Conservation (phyloP, 805 yeast species). For the Metschnikowia hibisci region DNA sequence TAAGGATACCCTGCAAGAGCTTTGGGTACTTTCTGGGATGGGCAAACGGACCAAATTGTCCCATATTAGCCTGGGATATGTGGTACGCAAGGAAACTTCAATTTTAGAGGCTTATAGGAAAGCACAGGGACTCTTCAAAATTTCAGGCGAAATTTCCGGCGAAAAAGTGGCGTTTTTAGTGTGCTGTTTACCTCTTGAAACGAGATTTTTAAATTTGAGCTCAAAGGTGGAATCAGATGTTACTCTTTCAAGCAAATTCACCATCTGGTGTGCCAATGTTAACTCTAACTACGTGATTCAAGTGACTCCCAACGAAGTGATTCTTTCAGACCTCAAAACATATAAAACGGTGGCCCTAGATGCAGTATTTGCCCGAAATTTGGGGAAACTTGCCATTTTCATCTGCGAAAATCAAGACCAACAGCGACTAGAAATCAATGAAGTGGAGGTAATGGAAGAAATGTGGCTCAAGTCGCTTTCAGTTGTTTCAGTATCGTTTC, state of each 20-base stretch:
- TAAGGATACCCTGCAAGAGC: conserved; percentile 29
- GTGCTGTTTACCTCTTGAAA: conserved; percentile 37
- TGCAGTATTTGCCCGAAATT: conserved; percentile 9
- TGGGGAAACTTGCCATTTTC: conserved; percentile 5
- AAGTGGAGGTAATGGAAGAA: not conserved
- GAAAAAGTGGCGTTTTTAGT: conserved; percentile 21
- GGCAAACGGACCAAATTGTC: conserved; percentile 32
- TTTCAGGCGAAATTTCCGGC: conserved; percentile 15
- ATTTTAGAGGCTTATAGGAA: conserved; percentile 31
- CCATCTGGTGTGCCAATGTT: conserved; percentile 1
- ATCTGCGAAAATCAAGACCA: not conserved
- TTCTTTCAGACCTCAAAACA: conserved; percentile 17
- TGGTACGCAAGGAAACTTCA: conserved; percentile 23
- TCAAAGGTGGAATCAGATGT: not conserved
- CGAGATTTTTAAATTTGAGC: conserved; percentile 20
- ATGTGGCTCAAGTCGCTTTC: not conserved
- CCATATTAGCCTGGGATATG: conserved; percentile 32
- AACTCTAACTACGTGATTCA: too few species aligned
- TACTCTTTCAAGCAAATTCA: not conserved
- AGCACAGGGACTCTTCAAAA: conserved; percentile 19
- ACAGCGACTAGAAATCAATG: not conserved
- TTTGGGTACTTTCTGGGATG: conserved; percentile 41
- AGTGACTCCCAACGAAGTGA: conserved; percentile 4
- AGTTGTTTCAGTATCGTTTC: not conserved
- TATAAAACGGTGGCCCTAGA: not conserved